Evolutionary conservation across 2,329 filamentous ascomycete genomes (phyloP), one percentile per base, ranked within the genome.

Genomic region (Microdochium paspali): DNA sequence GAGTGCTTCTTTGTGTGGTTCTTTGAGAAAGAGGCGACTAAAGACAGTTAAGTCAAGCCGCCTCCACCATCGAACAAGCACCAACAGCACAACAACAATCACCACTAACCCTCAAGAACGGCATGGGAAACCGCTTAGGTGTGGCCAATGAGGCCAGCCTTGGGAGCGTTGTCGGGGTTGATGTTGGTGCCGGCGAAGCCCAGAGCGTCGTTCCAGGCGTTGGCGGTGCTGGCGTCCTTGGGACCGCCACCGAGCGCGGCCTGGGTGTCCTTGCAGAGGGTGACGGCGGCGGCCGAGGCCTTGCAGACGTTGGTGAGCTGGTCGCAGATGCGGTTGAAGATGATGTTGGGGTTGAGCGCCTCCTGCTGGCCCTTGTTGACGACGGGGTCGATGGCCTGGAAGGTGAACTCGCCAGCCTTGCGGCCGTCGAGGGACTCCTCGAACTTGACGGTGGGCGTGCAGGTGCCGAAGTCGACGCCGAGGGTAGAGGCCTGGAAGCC

Each of bases 261-360:
- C 65, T 81, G 68, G 2, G 79, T 80, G 23, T 65, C 63, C 45
- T 62, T 55, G 63, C 77, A 82, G 4, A 72, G 70, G 12, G 70
- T 60, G 53, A 76, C 70, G 47, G 80, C 82, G 3, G 77, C 80
- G 24, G 67, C 70, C 58, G 80, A 81, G 46, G 82, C 82, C 32
- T 69, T 67, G 66, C 82, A 86, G 31, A 82, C 79, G 65, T 84
- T 85, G 59, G 65, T 73, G 49, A 86, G 72, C 67, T 85, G 80
- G 64, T 86, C 82, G 64, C 79, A 82, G 62, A 86, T 80, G 51
- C 80, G 76, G 72, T 84, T 85, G 61, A 80, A 84, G 70, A 86
- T 86, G 70, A 86, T 86, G 68, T 79, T 77, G 48, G 82, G 82
- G 76, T 86, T 85, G 43, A 85, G 70, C 9, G 82, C 81, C 60